A percentile compares a stretch with the other conserved stretches of the same genome.
These are phyloP conservation scores for Thymus quinquecostatus DNA, from an alignment of 257 asterid species.

Conservation along the genomic window DNA sequence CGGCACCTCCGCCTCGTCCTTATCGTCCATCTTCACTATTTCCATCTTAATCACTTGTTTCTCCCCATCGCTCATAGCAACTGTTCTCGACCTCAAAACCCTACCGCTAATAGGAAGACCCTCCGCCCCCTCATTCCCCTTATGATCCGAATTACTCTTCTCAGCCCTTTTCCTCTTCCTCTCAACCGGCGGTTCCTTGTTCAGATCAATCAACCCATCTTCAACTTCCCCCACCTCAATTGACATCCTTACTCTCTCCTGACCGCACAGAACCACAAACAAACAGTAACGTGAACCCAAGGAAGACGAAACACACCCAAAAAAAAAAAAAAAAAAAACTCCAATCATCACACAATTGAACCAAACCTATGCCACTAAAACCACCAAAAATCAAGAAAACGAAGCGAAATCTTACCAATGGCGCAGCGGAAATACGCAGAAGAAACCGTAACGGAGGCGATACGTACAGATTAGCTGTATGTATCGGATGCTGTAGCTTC, in stretches of 20 bases:
- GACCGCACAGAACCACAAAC: conserved; percentile 22
- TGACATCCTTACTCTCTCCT: conserved; percentile 32
- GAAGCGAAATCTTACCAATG: conserved; percentile 43
- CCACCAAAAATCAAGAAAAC: neutral
- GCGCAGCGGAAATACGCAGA: conserved; percentile 22
- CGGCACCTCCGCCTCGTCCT: conserved; percentile 10
- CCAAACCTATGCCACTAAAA: conserved; percentile 15
- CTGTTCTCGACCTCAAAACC: conserved; percentile 79
- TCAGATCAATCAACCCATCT: conserved; percentile 59
- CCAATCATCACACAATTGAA: conserved; percentile 14
- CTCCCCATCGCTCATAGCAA: conserved; percentile 51
- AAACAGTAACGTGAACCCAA: conserved; percentile 28
- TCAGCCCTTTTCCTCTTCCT: conserved; percentile 52
- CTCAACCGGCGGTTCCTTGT: conserved; percentile 50
- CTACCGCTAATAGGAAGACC: conserved; percentile 50
- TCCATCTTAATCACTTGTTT: conserved; percentile 45
- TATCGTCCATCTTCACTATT: conserved; percentile 32
- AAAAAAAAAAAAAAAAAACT: conserved; percentile 1
- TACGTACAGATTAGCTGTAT: conserved; percentile 45
- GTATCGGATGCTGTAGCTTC: conserved; percentile 38
- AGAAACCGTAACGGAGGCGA: conserved; percentile 32
- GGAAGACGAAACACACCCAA: neutral
- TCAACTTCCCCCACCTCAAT: conserved; percentile 38
- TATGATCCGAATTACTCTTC: conserved; percentile 24
- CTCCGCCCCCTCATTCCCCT: conserved; percentile 35